Base-by-base conservation (phyloP, 2,329 filamentous ascomycete species). In the Aureobasidium sp. region DNA sequence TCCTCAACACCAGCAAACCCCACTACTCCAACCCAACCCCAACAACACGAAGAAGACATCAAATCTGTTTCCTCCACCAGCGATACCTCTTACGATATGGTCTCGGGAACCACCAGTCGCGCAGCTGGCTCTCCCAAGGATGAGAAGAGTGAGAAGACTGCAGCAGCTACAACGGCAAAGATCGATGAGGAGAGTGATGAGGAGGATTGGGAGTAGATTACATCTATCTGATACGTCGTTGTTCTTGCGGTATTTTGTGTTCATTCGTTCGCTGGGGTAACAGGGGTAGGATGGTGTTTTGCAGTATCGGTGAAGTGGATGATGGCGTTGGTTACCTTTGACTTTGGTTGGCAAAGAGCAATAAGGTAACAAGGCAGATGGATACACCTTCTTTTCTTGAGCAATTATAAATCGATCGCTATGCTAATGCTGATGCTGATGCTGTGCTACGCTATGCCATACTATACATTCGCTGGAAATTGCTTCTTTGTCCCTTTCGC, bases 71-170 rank as follows among this genome's bases (percentile, higher is more conserved):
- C 94, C 10, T 96, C 96, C 73, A 98, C 95, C 76, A 36, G 33
- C 33, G 96, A 99, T 73, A 93, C 93, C 23, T 97, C 94, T 81
- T 99, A 99, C 78, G 96, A 99, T 77, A 87, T 99, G 40, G 94
- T 99, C 4, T 84, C 81, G 53, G 92, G 92, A 10, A 90, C 91
- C 8, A 84, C 89, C 53, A 97, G 93, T 77, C 92, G 93, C 70
- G 91, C 94, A 23, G 92, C 94, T 1, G 86, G 87, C 7, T 90
- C 87, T 67, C 88, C 89, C 3, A 86, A 86, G 73, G 86, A 88
- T 66, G 80, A 77, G 67, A 82, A 83, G 72, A 84, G 74, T 65
- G 72, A 74, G 45, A 27, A 25, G n/a, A 66, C 68, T 6, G 54
- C 33, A 42, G 54, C 33, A 8, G 33, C 33, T 36, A 13, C 33